Evolutionary conservation across 1,284 basidiomycete genomes (phyloP).

Genomic region (Cryptococcus sp.): DNA sequence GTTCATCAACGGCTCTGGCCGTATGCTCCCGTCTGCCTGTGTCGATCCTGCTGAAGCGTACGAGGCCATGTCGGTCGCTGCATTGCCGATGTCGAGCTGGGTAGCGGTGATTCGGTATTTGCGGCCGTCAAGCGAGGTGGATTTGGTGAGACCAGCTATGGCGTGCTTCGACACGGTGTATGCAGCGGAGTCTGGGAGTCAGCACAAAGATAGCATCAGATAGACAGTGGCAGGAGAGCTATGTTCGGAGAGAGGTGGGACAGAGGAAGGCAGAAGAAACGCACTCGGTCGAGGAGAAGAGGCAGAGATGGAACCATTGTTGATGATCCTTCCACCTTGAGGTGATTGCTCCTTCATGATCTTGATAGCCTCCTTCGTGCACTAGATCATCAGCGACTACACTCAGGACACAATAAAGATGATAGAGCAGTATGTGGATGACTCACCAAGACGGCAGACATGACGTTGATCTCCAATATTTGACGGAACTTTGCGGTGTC

Average conservation of each 20-base stretch:
- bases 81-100: slow-evolving; percentile 69
- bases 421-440: too few relatives aligned
- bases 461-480: slow-evolving; percentile 62
- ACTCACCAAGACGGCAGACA: slow-evolving; percentile 56
- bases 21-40: slow-evolving; percentile 62
- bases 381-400: slow-evolving; percentile 31
- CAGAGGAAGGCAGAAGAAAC: neutral
- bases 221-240: neutral
- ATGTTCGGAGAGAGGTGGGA: neutral
- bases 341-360: slow-evolving; percentile 65
- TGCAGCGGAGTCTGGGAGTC: slow-evolving; percentile 40
- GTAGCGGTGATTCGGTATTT: slow-evolving; percentile 63
- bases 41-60: slow-evolving; percentile 52
- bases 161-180: slow-evolving; percentile 73
- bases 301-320: slow-evolving; percentile 72
- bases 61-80: slow-evolving; percentile 56
- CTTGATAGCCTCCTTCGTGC: slow-evolving; percentile 63
- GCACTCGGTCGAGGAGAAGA: slow-evolving; percentile 59
- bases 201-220: neutral
- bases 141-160: slow-evolving; percentile 66
- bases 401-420: too few relatives aligned
- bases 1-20: slow-evolving; percentile 53
- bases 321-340: slow-evolving; percentile 69
- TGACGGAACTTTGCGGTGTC: slow-evolving; percentile 56
- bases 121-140: slow-evolving; percentile 66